Evolutionary conservation across 257 asterid genomes (phyloP), one percentile per base, ranked within the genome.

Genomic region (Cordia subcordata): DNA sequence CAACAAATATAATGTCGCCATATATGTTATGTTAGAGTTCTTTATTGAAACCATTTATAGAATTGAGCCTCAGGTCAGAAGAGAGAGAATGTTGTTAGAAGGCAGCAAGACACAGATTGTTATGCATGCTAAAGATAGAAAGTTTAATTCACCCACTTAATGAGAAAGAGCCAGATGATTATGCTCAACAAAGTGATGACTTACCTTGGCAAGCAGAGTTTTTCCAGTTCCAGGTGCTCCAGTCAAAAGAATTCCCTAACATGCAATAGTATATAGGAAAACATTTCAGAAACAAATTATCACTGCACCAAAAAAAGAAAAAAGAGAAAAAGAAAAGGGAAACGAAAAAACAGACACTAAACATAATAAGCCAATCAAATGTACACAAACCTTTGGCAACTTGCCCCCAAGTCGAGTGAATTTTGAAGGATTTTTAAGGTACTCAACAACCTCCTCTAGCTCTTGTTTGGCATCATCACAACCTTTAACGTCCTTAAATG

Each of bases 381-480:
- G 61, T 35, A 60, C 39, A 64, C 85, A 66, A 67, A 92, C 99
- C 99, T 92, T 92, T 45, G 99, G 99, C 73, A 92, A 69, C 75
- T 92, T 92, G 42, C 99, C 99, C 67, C 99, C 99, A 60, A 88
- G 79, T 45, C 96, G 82, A 64, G 99, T 92, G 82, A 92, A 88
- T 77, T 92, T 88, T 13, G 91, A 44, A 60, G 99, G 99, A 72
- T 89, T 84, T 64, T 71, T 92, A 14, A 92, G 88, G 80, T 92
- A 92, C 85, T 92, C 94, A 61, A 92, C 99, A 79, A 92, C 95
- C 88, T 92, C 99, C 82, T 87, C 99, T 54, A 92, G 99, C 87
- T 92, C 99, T 82, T 92, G 95, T 63, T 92, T 92, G 53, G 99
- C 99, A 82, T 92, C 99, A 80, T 92, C 99, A 68, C 99, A 92